Conservation (phyloP, 2,329 filamentous ascomycete genomes). For the Neofusicoccum parvum region DNA sequence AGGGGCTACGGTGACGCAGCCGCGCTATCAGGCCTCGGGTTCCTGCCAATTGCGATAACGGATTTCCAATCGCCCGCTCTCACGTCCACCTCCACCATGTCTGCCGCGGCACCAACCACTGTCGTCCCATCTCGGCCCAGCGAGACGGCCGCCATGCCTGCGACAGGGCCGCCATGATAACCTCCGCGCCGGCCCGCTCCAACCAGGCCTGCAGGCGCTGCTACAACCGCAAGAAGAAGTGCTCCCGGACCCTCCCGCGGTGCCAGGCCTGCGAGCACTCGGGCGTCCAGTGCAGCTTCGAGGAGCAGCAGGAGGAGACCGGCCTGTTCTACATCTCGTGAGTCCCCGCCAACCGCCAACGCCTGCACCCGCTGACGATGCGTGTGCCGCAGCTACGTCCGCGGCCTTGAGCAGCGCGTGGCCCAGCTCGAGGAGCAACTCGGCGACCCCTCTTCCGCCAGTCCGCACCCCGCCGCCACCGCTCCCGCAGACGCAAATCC, state of each 20-base stretch:
- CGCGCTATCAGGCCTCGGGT: slow-evolving; percentile 1
- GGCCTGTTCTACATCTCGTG: slow-evolving; percentile 13
- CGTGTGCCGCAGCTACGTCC: slow-evolving; percentile 2
- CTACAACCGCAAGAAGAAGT: slow-evolving; percentile 17
- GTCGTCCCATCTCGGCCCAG: not conserved
- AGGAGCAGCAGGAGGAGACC: slow-evolving; percentile 8
- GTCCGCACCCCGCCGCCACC: not conserved
- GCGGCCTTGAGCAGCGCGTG: slow-evolving; percentile 3
- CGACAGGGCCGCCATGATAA: slow-evolving; percentile 6
- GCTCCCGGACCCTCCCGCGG: slow-evolving; percentile 12
- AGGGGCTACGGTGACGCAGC: not conserved
- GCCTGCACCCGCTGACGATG: not conserved
- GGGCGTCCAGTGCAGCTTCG: slow-evolving; percentile 13
- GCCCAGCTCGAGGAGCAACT: slow-evolving; percentile 11
- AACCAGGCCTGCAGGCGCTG: slow-evolving; percentile 13
- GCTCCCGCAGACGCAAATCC: not conserved
- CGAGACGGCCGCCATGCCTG: not conserved
- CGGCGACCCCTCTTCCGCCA: not conserved
- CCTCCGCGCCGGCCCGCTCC: slow-evolving; percentile 10
- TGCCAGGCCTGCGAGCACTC: slow-evolving; percentile 10
- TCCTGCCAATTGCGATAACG: slow-evolving; percentile 18
- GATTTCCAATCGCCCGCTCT: slow-evolving; percentile 1
- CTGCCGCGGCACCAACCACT: not conserved
- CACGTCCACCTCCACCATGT: not conserved
- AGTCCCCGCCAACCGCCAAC: not conserved